Evolutionary conservation across 2,329 filamentous ascomycete genomes (phyloP).

Genomic region (Colletotrichum ledebouriae): DNA sequence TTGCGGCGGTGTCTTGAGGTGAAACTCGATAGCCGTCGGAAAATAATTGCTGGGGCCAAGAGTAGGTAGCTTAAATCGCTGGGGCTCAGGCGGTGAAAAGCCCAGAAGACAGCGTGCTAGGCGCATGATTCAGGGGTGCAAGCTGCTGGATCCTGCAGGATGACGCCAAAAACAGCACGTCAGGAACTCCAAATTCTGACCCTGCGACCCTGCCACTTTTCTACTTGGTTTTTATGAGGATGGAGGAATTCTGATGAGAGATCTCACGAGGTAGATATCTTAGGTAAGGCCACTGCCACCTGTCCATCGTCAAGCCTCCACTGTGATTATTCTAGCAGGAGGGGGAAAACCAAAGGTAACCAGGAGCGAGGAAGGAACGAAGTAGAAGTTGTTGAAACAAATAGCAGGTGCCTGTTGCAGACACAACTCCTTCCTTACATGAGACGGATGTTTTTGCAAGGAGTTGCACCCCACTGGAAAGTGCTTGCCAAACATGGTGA

Average conservation of each 20-base stretch:
- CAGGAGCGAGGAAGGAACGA: neutral
- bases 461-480: neutral
- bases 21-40: conserved; percentile 30
- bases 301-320: too few relatives aligned
- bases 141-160: conserved; percentile 6
- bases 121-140: conserved; percentile 13
- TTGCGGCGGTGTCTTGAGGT: conserved; percentile 27
- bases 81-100: neutral
- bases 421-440: conserved; percentile 5
- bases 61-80: neutral
- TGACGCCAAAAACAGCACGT: conserved; percentile 28
- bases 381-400: neutral
- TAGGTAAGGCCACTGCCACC: too few relatives aligned
- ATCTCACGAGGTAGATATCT: too few relatives aligned
- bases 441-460: neutral
- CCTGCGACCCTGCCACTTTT: conserved; percentile 8
- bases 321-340: neutral
- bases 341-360: neutral
- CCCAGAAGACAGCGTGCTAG: neutral
- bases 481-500: neutral
- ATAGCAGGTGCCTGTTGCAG: conserved; percentile 26
- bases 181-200: neutral
- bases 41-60: conserved; percentile 37
- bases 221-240: neutral
- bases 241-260: too few relatives aligned